These are phyloP conservation scores for Aspergillus ellipticus DNA, from an alignment of 495 filamentous ascomycete species.

Conservation along the genomic window DNA sequence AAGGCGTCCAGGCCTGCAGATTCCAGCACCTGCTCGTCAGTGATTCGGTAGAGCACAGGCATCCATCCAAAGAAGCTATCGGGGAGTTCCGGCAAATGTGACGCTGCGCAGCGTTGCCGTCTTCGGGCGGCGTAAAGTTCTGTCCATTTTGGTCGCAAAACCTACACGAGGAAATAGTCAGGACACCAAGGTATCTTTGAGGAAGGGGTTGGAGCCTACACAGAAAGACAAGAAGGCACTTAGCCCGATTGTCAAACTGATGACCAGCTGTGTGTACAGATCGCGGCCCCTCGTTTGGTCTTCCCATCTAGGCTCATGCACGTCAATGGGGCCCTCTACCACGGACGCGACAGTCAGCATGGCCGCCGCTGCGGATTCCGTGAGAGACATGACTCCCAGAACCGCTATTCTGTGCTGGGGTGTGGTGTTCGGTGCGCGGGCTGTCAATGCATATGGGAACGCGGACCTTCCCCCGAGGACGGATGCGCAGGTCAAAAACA, in stretches of 20 bases:
- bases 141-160: constrained; percentile 88
- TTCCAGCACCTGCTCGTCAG: constrained; percentile 81
- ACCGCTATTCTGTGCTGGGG: not conserved
- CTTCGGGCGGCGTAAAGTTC: constrained; percentile 88
- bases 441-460: constrained; percentile 22
- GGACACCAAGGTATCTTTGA: not conserved
- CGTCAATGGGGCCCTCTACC: constrained; percentile 17
- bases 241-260: constrained; percentile 56
- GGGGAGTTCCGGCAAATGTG: constrained; percentile 77
- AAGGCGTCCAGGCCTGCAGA: constrained; percentile 94
- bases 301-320: constrained; percentile 27
- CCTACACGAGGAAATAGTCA: constrained; percentile 28
- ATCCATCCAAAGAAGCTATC: constrained; percentile 94
- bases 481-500: constrained; percentile 16
- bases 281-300: constrained; percentile 45
- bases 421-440: not conserved
- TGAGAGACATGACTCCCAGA: constrained; percentile 30
- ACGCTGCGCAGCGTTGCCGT: constrained; percentile 61
- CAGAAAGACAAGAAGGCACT: constrained; percentile 62
- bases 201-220: constrained; percentile 35
- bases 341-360: constrained; percentile 21
- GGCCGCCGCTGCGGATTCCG: constrained; percentile 25
- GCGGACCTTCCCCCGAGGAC: constrained; percentile 10
- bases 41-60: constrained; percentile 78
- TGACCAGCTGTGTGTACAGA: constrained; percentile 54